Percentiles rank a stretch among this genome's conserved stretches.
These are phyloP conservation scores for Yarrowia osloensis DNA, from an alignment of 805 yeast species.

Conservation along the genomic window DNA sequence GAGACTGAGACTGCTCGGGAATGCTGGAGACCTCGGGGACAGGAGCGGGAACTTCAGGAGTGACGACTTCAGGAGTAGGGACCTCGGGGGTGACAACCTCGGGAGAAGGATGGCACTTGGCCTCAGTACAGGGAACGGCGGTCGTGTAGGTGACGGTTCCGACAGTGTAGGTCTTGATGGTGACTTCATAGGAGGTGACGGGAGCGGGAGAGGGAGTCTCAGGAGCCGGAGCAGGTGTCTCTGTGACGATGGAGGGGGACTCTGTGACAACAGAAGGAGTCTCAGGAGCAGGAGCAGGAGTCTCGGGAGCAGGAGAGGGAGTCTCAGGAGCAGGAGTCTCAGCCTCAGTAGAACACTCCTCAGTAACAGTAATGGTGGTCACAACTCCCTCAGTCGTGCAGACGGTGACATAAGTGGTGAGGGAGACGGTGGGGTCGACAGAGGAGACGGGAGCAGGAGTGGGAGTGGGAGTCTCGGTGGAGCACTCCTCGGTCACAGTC, in stretches of 20 bases:
- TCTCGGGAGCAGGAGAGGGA: background rate
- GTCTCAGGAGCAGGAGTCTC: background rate
- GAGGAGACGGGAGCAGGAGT: background rate
- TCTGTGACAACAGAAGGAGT: too few species aligned
- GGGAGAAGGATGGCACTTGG: background rate
- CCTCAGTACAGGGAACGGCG: background rate
- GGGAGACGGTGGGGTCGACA: background rate
- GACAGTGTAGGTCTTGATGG: background rate
- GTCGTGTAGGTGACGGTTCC: constrained; percentile 1
- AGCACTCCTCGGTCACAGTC: constrained; percentile 2
- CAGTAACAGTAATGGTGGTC: background rate
- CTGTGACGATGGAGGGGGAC: too few species aligned
- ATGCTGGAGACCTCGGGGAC: background rate
- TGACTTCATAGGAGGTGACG: too few species aligned
- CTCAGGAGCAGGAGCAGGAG: background rate
- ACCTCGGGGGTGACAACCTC: background rate
- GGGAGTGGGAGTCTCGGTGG: background rate
- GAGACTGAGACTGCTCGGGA: background rate
- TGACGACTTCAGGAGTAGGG: background rate
- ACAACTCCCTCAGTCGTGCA: constrained; percentile 10
- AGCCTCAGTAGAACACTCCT: background rate
- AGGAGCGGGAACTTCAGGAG: background rate
- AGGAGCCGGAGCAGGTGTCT: too few species aligned
- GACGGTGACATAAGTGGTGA: constrained; percentile 6
- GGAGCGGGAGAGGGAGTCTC: background rate